A percentile compares a stretch with the other conserved stretches of the same genome.
Evolutionary conservation across 1,139 yeast species (phyloP).

Genomic region (Hemisphaericaspora subhashii): DNA sequence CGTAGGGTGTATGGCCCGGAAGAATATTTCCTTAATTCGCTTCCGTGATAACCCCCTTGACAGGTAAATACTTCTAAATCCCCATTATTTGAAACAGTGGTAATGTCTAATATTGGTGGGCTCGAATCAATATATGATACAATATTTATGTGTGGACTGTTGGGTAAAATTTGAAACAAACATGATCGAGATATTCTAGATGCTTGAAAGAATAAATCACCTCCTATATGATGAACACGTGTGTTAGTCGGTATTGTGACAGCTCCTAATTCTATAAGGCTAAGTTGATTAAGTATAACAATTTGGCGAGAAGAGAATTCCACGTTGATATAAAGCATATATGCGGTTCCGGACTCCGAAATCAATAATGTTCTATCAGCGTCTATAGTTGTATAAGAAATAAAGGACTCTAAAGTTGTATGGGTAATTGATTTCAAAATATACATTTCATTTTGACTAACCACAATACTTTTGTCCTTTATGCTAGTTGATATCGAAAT

Average conservation of each 20-base stretch:
- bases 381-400: constrained; percentile 24
- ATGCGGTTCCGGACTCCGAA: constrained; percentile 33
- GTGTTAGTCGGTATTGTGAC: constrained; percentile 28
- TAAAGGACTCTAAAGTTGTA: constrained; percentile 3
- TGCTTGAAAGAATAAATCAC: constrained; percentile 31
- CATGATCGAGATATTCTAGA: constrained; percentile 36
- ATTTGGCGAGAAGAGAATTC: constrained; percentile 4
- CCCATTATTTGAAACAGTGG: constrained; percentile 3
- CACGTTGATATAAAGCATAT: constrained; percentile 25
- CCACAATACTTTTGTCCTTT: constrained; percentile 3
- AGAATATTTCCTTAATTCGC: constrained; percentile 29
- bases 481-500: constrained; percentile 16
- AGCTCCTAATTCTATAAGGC: constrained; percentile 30
- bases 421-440: constrained; percentile 5
- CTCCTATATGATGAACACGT: constrained; percentile 29
- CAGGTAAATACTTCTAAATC: constrained; percentile 25
- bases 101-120: constrained; percentile 39
- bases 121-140: constrained; percentile 25
- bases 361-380: constrained; percentile 27
- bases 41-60: constrained; percentile 42
- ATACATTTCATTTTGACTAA: constrained; percentile 2
- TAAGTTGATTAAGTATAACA: constrained; percentile 20
- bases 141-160: constrained; percentile 30
- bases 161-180: constrained; percentile 29
- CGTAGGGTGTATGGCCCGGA: not conserved